phyloP scores from a whole-genome alignment of 2,329 filamentous ascomycete species.

The Graphiopsis chlorocephala region DNA sequence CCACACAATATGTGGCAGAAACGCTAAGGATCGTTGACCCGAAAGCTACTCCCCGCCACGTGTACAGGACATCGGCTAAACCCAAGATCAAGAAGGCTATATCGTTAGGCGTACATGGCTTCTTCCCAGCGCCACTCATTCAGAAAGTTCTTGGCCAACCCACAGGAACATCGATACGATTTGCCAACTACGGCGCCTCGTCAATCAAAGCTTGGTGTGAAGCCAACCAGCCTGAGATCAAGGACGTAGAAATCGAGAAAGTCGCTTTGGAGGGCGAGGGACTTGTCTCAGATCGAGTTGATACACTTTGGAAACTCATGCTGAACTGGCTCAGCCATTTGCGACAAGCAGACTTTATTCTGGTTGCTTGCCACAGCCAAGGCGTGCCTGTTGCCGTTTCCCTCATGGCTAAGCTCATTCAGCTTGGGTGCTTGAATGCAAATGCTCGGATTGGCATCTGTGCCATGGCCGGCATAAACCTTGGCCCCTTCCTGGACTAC shows the following conservation, averaged over 20 bases:
- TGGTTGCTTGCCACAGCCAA: constrained; percentile 93
- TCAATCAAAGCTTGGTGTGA: constrained; percentile 82
- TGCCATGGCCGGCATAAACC: constrained; percentile 84
- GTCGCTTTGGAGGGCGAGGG: constrained; percentile 94
- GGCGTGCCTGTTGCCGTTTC: constrained; percentile 92
- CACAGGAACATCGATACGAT: constrained; percentile 90
- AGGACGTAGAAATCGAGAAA: constrained; percentile 81
- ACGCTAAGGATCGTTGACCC: constrained; percentile 33
- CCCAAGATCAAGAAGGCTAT: constrained; percentile 80
- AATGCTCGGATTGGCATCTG: constrained; percentile 76
- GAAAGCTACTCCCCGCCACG: constrained; percentile 57
- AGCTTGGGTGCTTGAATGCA: constrained; percentile 76
- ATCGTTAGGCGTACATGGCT: constrained; percentile 90
- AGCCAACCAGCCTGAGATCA: constrained; percentile 57
- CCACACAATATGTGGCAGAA: constrained; percentile 38
- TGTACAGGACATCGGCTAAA: constrained; percentile 64
- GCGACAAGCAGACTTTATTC: constrained; percentile 78
- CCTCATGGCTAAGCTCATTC: constrained; percentile 87
- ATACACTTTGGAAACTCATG: constrained; percentile 89
- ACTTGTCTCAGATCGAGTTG: constrained; percentile 82
- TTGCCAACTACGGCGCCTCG: constrained; percentile 81
- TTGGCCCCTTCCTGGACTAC: constrained; percentile 90
- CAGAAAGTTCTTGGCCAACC: constrained; percentile 92
- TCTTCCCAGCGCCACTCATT: constrained; percentile 83
- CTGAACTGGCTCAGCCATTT: constrained; percentile 94